Evolutionary conservation across 2,329 filamentous ascomycete species (phyloP).

Genomic region (Phyllosticta capitalensis): DNA sequence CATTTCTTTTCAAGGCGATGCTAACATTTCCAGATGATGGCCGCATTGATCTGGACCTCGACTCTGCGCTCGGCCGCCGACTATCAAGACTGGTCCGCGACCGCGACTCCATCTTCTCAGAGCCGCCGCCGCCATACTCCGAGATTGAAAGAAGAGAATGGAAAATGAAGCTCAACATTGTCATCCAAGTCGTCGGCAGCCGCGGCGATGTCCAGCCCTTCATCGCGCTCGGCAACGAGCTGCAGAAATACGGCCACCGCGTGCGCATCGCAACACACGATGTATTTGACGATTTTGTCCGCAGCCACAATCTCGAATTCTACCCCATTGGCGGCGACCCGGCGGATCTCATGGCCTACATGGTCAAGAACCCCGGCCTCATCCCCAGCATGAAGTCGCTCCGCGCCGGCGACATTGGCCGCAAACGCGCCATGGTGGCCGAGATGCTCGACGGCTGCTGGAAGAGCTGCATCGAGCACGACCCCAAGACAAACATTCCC

Average conservation of each 20-base stretch:
- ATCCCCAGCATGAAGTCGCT: conserved; percentile 21
- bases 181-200: conserved; percentile 46
- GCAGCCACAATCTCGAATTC: conserved; percentile 45
- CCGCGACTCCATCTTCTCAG: neutral
- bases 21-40: conserved; percentile 13
- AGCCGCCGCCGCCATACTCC: neutral
- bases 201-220: conserved; percentile 52
- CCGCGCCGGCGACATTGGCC: conserved; percentile 21
- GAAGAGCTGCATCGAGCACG: conserved; percentile 17
- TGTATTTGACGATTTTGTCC: conserved; percentile 45
- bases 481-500: conserved; percentile 1
- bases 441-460: conserved; percentile 26
- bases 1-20: neutral
- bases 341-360: conserved; percentile 49
- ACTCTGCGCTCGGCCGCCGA: conserved; percentile 13
- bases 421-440: conserved; percentile 18
- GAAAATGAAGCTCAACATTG: conserved; percentile 36
- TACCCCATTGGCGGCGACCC: conserved; percentile 50
- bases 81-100: neutral
- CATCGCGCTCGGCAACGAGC: conserved; percentile 43
- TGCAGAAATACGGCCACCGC: conserved; percentile 44
- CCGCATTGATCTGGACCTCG: conserved; percentile 19
- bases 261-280: conserved; percentile 49
- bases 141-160: neutral
- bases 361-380: conserved; percentile 73